phyloP scores from a whole-genome alignment of 129 eudicot species.

The Ambrosia artemisiifolia region DNA sequence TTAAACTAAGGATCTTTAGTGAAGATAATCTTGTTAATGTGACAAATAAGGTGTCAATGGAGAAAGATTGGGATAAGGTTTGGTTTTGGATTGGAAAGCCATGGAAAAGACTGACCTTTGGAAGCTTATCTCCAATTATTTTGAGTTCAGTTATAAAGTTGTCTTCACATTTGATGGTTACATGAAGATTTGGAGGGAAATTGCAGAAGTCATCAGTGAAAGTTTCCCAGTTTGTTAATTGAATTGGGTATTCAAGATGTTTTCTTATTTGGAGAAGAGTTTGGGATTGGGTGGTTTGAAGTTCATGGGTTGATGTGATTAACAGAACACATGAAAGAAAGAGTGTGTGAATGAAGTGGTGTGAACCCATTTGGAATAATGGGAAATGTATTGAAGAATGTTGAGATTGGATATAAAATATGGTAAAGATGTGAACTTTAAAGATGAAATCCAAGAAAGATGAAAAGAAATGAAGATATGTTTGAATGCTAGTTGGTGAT shows the following conservation, averaged over 20 bases:
- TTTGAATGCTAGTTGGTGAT: constrained; percentile 19
- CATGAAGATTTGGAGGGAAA: constrained; percentile 37
- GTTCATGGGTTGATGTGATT: constrained; percentile 47
- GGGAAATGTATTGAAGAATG: constrained; percentile 23
- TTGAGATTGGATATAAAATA: neutral
- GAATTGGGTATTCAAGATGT: constrained; percentile 74
- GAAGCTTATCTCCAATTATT: constrained; percentile 65
- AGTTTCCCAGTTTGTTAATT: constrained; percentile 47
- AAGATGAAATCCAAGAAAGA: constrained; percentile 3
- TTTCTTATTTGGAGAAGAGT: constrained; percentile 72
- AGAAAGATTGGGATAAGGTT: constrained; percentile 67
- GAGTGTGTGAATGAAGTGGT: constrained; percentile 25
- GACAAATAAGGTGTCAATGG: constrained; percentile 77
- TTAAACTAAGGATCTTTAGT: constrained; percentile 68
- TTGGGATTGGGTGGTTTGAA: constrained; percentile 48
- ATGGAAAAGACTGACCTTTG: constrained; percentile 42
- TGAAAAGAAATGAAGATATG: constrained; percentile 8
- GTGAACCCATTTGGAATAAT: constrained; percentile 37
- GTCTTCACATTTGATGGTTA: constrained; percentile 58
- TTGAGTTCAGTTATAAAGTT: constrained; percentile 59
- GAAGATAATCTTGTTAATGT: constrained; percentile 67
- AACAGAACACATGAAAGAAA: constrained; percentile 41
- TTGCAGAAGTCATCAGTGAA: constrained; percentile 54
- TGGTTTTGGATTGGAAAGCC: constrained; percentile 60
- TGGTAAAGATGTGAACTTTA: constrained; percentile 3